A percentile compares a stretch with the other conserved stretches of the same genome.
phyloP scores from a whole-genome alignment of 495 filamentous ascomycete genomes.

The Cenococcum geophilum region DNA sequence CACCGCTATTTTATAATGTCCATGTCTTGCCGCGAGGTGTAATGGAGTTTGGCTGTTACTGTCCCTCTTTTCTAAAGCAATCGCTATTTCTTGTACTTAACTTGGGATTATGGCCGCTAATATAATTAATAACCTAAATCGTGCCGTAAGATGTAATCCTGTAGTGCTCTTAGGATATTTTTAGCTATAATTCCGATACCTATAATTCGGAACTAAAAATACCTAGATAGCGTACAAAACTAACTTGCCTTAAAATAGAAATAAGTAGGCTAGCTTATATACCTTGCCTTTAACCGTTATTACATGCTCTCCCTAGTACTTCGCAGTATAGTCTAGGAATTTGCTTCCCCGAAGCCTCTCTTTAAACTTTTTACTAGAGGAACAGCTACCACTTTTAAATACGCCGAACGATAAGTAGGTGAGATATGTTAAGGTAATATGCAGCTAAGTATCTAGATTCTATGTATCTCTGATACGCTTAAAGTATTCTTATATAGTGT shows the following conservation, averaged over 20 bases:
- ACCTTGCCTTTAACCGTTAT: constrained; percentile 24
- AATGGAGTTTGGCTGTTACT: constrained; percentile 27
- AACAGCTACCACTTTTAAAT: constrained; percentile 35
- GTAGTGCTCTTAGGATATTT: constrained; percentile 3
- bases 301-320: constrained; percentile 45
- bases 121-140: constrained; percentile 13
- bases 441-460: constrained; percentile 37
- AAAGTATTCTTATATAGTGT: constrained; percentile 51
- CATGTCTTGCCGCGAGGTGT: constrained; percentile 29
- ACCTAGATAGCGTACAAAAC: constrained; percentile 4
- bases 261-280: constrained; percentile 4
- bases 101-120: neutral
- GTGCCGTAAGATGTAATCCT: constrained; percentile 7
- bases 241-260: neutral
- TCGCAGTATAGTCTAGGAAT: constrained; percentile 42
- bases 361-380: constrained; percentile 30
- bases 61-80: constrained; percentile 30
- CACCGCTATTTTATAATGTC: constrained; percentile 30
- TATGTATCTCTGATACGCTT: constrained; percentile 35
- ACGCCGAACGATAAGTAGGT: constrained; percentile 43
- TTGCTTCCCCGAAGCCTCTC: constrained; percentile 29
- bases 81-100: neutral
- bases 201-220: constrained; percentile 5
- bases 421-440: constrained; percentile 40
- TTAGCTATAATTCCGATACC: constrained; percentile 5